Evolutionary conservation across 371 early-diverging fungal genomes (phyloP).

Genomic region (Cokeromyces recurvatus): DNA sequence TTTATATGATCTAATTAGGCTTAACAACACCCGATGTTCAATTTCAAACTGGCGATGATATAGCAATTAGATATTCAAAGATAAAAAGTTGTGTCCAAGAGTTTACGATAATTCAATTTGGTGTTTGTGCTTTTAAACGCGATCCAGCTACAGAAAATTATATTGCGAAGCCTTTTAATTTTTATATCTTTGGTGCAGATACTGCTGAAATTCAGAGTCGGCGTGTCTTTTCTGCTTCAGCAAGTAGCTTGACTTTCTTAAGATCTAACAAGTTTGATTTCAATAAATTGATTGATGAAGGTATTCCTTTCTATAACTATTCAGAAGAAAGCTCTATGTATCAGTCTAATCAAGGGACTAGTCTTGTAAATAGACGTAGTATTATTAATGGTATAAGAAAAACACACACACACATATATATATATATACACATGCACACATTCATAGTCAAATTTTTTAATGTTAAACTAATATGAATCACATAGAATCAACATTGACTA

Average conservation of each 20-base stretch:
- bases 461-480: neutral
- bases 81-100: conserved; percentile 43
- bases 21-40: conserved; percentile 14
- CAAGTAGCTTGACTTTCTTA: conserved; percentile 52
- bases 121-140: conserved; percentile 70
- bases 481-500: conserved; percentile 8
- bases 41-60: conserved; percentile 33
- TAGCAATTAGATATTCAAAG: conserved; percentile 59
- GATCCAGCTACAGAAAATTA: conserved; percentile 37
- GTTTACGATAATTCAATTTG: conserved; percentile 72
- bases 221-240: conserved; percentile 57
- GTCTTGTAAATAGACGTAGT: conserved; percentile 6
- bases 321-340: conserved; percentile 26
- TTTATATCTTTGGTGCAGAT: conserved; percentile 74
- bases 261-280: conserved; percentile 72
- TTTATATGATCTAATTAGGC: conserved; percentile 13
- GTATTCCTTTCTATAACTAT: conserved; percentile 41
- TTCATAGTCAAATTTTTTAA: no score
- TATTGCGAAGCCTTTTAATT: conserved; percentile 78
- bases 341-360: conserved; percentile 10
- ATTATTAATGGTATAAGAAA: conserved; percentile 8
- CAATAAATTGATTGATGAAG: conserved; percentile 54
- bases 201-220: conserved; percentile 29
- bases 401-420: no score
- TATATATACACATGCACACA: neutral